These are phyloP conservation scores for Solanum dulcamara DNA, from an alignment of 257 asterid species.

Conservation along the genomic window DNA sequence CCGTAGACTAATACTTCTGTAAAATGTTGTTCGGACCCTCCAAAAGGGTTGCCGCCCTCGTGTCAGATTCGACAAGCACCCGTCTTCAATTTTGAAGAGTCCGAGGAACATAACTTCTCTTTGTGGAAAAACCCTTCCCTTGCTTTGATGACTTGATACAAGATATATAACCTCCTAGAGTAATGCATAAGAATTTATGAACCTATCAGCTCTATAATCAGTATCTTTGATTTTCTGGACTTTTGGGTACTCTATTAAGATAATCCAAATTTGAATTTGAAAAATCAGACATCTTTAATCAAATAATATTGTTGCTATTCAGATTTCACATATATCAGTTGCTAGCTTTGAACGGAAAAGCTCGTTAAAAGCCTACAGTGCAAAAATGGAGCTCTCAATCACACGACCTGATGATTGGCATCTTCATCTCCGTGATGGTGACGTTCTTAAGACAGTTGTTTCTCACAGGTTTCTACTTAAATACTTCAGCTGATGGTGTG, in stretches of 20 bases:
- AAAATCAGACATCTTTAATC: background rate
- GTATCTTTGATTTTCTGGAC: background rate
- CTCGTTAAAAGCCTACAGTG: slow-evolving; percentile 17
- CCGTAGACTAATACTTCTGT: background rate
- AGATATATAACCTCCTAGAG: background rate
- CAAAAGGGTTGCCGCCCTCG: no score
- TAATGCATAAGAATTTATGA: background rate
- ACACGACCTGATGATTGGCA: slow-evolving; percentile 97
- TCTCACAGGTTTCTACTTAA: slow-evolving; percentile 52
- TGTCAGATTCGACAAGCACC: no score
- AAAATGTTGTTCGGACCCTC: no score
- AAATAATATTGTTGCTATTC: slow-evolving; percentile 3
- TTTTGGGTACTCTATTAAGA: background rate
- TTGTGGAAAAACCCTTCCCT: background rate
- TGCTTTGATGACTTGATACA: background rate
- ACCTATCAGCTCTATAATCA: background rate
- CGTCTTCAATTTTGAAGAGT: no score
- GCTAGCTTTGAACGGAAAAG: slow-evolving; percentile 17
- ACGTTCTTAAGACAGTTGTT: slow-evolving; percentile 67
- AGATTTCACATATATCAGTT: slow-evolving; percentile 21
- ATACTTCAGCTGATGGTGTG: background rate
- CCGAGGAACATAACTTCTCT: no score
- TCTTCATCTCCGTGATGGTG: slow-evolving; percentile 98
- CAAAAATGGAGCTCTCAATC: slow-evolving; percentile 63
- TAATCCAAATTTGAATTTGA: background rate